Evolutionary conservation across 1,284 basidiomycete species (phyloP).

Genomic region (Ceratobasidium sp.): DNA sequence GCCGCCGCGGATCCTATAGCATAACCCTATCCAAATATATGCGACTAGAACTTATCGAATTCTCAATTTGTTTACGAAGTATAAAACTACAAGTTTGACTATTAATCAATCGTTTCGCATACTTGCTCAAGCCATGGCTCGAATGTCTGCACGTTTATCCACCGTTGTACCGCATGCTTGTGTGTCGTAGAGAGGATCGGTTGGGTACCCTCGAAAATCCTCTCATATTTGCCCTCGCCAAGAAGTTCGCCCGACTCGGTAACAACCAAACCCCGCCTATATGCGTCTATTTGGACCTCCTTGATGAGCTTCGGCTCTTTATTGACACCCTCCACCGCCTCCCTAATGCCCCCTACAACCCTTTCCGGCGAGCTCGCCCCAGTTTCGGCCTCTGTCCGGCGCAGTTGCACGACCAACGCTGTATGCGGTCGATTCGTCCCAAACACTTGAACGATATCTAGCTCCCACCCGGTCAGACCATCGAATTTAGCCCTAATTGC

Average conservation of each 20-base stretch:
- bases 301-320: background rate
- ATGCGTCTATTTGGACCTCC: background rate
- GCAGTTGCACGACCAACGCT: slow-evolving; percentile 25
- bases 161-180: slow-evolving; percentile 14
- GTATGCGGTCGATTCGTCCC: slow-evolving; percentile 15
- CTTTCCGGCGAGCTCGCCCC: background rate
- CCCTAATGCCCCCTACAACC: background rate
- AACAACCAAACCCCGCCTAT: slow-evolving; percentile 9
- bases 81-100: background rate
- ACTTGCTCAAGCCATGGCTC: slow-evolving; percentile 19
- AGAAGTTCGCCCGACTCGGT: background rate
- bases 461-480: background rate
- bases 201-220: background rate
- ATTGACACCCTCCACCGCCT: slow-evolving; percentile 6
- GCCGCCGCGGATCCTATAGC: too few species aligned
- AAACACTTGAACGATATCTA: slow-evolving; percentile 26
- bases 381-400: background rate
- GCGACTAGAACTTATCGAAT: background rate
- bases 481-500: background rate
- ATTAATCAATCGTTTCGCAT: background rate
- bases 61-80: background rate
- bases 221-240: background rate
- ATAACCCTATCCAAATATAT: too few species aligned
- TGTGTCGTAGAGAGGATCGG: slow-evolving; percentile 4
- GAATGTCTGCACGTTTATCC: slow-evolving; percentile 30